A percentile compares a stretch with the other conserved stretches of the same genome.
Evolutionary conservation across 305 asterid genomes (phyloP).

Genomic region (Solanum aculeatissimum): DNA sequence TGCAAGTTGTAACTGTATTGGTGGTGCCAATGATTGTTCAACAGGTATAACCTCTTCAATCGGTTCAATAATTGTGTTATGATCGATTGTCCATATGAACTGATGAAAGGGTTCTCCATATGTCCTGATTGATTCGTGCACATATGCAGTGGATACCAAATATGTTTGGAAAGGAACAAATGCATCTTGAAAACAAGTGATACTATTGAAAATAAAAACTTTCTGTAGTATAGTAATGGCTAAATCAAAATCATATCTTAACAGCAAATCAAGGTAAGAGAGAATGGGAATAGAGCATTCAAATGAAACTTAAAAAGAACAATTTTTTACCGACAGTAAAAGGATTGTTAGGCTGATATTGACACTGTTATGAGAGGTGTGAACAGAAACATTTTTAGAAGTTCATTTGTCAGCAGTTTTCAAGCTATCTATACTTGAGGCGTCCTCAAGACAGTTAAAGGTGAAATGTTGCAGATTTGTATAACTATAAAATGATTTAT

Average conservation of each 20-base stretch:
- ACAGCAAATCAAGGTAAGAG: background rate
- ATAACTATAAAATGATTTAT: too few species aligned
- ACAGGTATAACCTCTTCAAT: too few species aligned
- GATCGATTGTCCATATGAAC: too few species aligned
- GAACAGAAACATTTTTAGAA: constrained; percentile 49
- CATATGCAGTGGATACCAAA: too few species aligned
- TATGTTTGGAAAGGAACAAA: too few species aligned
- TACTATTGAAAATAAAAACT: background rate
- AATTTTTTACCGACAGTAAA: background rate
- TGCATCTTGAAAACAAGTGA: too few species aligned
- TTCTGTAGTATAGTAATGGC: background rate
- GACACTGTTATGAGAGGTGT: constrained; percentile 32
- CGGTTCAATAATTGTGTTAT: too few species aligned
- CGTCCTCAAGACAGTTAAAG: constrained; percentile 21
- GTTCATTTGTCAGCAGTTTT: constrained; percentile 82
- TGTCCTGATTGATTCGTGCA: too few species aligned
- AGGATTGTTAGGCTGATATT: constrained; percentile 41
- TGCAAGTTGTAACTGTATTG: too few species aligned
- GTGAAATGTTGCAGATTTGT: constrained; percentile 24
- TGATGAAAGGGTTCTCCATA: too few species aligned
- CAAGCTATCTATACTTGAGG: constrained; percentile 32
- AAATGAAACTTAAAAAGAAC: background rate
- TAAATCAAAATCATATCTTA: background rate
- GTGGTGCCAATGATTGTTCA: too few species aligned
- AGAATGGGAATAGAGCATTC: background rate